Evolutionary conservation across 345 rosid genomes (phyloP).

Genomic region (Camelina neglecta): DNA sequence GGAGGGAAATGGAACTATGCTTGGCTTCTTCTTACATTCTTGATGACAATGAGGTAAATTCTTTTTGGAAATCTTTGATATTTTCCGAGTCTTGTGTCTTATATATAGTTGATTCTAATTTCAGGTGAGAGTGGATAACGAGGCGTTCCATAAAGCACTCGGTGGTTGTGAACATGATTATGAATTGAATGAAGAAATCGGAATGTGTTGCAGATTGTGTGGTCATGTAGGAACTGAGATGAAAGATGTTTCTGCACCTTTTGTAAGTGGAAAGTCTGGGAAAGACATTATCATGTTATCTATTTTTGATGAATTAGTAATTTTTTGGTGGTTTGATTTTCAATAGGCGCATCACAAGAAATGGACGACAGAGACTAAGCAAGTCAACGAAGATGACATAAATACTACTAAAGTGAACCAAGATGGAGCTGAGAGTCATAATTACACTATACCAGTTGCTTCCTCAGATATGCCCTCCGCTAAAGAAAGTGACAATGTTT

Average conservation of each 20-base stretch:
- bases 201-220: constrained; percentile 67
- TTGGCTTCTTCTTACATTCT: constrained; percentile 75
- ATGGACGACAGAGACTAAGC: constrained; percentile 53
- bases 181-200: constrained; percentile 75
- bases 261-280: constrained; percentile 63
- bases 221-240: constrained; percentile 78
- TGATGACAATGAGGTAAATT: constrained; percentile 70
- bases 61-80: not conserved
- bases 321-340: not conserved
- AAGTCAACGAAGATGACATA: constrained; percentile 47
- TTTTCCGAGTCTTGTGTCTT: not conserved
- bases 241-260: constrained; percentile 69
- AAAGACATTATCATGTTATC: not conserved
- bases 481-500: constrained; percentile 63
- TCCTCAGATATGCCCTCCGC: constrained; percentile 42
- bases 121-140: constrained; percentile 53
- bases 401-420: constrained; percentile 41
- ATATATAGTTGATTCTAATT: constrained; percentile 29
- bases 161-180: constrained; percentile 64
- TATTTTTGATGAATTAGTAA: not conserved
- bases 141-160: constrained; percentile 49
- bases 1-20: constrained; percentile 88
- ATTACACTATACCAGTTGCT: constrained; percentile 42
- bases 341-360: constrained; percentile 49
- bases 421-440: constrained; percentile 45